Evolutionary conservation across 1,284 basidiomycete species (phyloP).

Genomic region (Cutaneotrichosporon curvatum): DNA sequence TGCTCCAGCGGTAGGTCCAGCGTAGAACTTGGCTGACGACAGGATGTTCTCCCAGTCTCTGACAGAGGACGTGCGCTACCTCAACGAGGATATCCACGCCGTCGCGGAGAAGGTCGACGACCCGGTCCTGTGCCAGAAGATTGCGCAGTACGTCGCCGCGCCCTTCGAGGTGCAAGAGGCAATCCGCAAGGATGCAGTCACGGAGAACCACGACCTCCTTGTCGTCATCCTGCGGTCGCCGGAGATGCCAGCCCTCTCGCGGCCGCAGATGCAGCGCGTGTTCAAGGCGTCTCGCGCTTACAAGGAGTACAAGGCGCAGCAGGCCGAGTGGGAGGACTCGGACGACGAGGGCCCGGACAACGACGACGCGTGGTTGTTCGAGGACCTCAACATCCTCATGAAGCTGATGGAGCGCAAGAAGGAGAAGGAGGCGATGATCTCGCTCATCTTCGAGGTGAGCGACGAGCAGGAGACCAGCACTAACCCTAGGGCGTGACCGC

Average conservation of each 20-base stretch:
- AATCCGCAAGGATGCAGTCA: slow-evolving; percentile 70
- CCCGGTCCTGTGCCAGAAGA: slow-evolving; percentile 76
- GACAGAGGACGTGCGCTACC: slow-evolving; percentile 74
- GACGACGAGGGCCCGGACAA: slow-evolving; percentile 87
- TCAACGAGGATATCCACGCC: slow-evolving; percentile 77
- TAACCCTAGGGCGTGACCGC: slow-evolving; percentile 73
- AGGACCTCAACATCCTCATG: slow-evolving; percentile 74
- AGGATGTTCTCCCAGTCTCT: slow-evolving; percentile 93
- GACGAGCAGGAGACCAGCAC: neutral
- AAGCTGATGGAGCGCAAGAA: slow-evolving; percentile 69
- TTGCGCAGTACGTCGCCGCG: slow-evolving; percentile 77
- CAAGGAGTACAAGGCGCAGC: slow-evolving; percentile 59
- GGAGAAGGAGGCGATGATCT: slow-evolving; percentile 89
- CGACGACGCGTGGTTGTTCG: slow-evolving; percentile 90
- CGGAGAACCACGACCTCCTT: slow-evolving; percentile 71
- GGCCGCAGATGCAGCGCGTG: slow-evolving; percentile 69
- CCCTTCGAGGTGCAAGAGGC: slow-evolving; percentile 78
- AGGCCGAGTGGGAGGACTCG: slow-evolving; percentile 63
- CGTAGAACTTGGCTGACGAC: too few species aligned
- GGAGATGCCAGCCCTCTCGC: slow-evolving; percentile 65
- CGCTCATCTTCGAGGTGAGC: slow-evolving; percentile 84
- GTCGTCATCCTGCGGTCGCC: slow-evolving; percentile 74
- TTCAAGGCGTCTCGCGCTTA: slow-evolving; percentile 70
- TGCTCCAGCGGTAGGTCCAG: slow-evolving; percentile 56
- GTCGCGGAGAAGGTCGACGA: slow-evolving; percentile 87